Evolutionary conservation across 2,329 filamentous ascomycete genomes (phyloP), one percentile per base, ranked within the genome.

Genomic region (Pseudofabraea citricarpa): DNA sequence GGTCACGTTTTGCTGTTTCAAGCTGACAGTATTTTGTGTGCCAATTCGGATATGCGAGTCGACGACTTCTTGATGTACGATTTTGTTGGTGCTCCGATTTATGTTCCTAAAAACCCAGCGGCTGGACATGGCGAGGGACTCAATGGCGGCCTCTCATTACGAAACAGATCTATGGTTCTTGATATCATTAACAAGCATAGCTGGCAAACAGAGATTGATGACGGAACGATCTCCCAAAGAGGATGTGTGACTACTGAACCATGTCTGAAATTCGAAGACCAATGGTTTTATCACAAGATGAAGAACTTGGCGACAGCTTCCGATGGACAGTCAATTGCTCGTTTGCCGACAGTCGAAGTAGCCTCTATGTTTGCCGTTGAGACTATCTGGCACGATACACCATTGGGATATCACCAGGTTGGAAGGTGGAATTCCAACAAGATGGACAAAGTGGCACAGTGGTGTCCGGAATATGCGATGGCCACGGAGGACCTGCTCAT

Each of bases 91-190:
- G 59, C 62, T 4, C 54, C 59, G 4, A 42, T 62, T 32, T 38
- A 49, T 35, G 40, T n/a, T n/a, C n/a, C n/a, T n/a, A n/a, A n/a
- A n/a, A n/a, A n/a, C n/a, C n/a, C n/a, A n/a, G n/a, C n/a, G n/a
- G n/a, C n/a, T n/a, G n/a, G n/a, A 53, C 19, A 44, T 51, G 6
- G 49, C 47, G 21, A 18, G 15, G 47, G 40, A n/a, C 61, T 51
- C 49, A 62, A 62, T 43, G 60, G 60, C 45, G 60, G 60, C 3
- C 47, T 63, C 19, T 55, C 51, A 5, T 47, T 63, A 29, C 55
- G 60, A 36, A 62, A 61, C 48, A 51, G 56, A 26, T 40, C 40
- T 20, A 51, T 55, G 49, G 57, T 62, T 24, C 38, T 62, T 9
- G 33, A 38, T n/a, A 46, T 46, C 59, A 60, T 47, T 42, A 24